A percentile compares a stretch with the other conserved stretches of the same genome.
Evolutionary conservation across 441 rosid genomes (phyloP).

Genomic region (Adansonia madagascariensis): DNA sequence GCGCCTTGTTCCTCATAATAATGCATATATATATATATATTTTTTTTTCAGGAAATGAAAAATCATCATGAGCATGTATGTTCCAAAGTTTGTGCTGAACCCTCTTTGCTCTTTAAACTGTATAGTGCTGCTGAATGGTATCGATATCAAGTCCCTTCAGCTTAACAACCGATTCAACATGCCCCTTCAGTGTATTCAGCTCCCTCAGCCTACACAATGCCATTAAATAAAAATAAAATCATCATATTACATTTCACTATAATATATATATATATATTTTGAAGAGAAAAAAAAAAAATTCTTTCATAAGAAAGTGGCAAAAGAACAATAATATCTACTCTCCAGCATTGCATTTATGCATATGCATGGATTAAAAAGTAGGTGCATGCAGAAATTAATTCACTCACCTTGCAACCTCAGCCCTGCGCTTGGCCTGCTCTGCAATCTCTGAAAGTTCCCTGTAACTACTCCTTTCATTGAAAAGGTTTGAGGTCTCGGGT

Average conservation of each 20-base stretch:
- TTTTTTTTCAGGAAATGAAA: neutral
- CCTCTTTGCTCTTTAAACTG: constrained; percentile 42
- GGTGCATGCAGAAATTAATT: neutral
- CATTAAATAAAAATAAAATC: neutral
- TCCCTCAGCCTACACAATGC: constrained; percentile 67
- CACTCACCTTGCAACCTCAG: constrained; percentile 81
- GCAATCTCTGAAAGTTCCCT: constrained; percentile 85
- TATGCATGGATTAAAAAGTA: neutral
- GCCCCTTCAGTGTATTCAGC: constrained; percentile 67
- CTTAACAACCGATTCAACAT: constrained; percentile 80
- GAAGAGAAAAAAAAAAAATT: no score
- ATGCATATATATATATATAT: no score
- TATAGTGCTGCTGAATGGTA: constrained; percentile 78
- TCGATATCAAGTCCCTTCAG: constrained; percentile 82
- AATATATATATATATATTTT: neutral
- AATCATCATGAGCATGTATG: neutral
- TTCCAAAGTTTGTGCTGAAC: neutral
- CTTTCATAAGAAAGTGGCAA: neutral
- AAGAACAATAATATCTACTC: neutral
- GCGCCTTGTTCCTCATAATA: constrained; percentile 39
- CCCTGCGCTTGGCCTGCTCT: constrained; percentile 87
- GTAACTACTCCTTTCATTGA: constrained; percentile 65
- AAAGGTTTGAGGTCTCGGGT: constrained; percentile 51
- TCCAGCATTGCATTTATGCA: neutral
- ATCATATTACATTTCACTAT: neutral